Evolutionary conservation across 2,329 filamentous ascomycete species (phyloP).

Genomic region (Fusarium continuum): DNA sequence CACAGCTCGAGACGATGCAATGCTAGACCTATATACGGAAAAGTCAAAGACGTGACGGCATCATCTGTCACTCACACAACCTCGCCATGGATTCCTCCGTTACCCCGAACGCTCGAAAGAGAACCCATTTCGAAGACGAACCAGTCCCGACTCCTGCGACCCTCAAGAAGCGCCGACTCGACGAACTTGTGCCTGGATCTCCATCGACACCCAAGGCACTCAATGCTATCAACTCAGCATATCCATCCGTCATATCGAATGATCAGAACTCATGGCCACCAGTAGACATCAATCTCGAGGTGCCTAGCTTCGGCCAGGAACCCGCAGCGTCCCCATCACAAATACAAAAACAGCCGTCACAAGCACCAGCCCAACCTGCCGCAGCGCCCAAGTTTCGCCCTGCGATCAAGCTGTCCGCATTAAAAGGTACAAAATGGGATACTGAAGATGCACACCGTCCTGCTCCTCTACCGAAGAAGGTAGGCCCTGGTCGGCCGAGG

Average conservation of each 20-base stretch:
- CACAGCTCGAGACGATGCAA: conserved; percentile 19
- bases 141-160: conserved; percentile 41
- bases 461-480: conserved; percentile 34
- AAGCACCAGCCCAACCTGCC: conserved; percentile 19
- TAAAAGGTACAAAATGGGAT: conserved; percentile 53
- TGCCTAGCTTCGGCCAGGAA: not conserved
- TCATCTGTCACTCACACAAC: not conserved
- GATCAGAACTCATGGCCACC: conserved; percentile 27
- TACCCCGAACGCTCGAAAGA: conserved; percentile 39
- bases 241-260: conserved; percentile 43
- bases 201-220: conserved; percentile 46
- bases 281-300: conserved; percentile 5
- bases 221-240: conserved; percentile 46
- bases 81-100: conserved; percentile 43
- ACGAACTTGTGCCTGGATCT: conserved; percentile 38
- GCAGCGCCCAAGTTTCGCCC: conserved; percentile 41
- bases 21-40: conserved; percentile 13
- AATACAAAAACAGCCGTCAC: conserved; percentile 17
- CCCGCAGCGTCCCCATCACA: conserved; percentile 12
- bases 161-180: conserved; percentile 47
- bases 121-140: conserved; percentile 37
- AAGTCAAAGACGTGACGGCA: conserved; percentile 4
- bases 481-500: conserved; percentile 33
- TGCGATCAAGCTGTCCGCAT: conserved; percentile 50
- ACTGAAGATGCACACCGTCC: conserved; percentile 39